Percentiles rank a stretch among this genome's conserved stretches.
Conservation (phyloP, 352 stramenopile genomes). For the Pythium diclinum region DNA sequence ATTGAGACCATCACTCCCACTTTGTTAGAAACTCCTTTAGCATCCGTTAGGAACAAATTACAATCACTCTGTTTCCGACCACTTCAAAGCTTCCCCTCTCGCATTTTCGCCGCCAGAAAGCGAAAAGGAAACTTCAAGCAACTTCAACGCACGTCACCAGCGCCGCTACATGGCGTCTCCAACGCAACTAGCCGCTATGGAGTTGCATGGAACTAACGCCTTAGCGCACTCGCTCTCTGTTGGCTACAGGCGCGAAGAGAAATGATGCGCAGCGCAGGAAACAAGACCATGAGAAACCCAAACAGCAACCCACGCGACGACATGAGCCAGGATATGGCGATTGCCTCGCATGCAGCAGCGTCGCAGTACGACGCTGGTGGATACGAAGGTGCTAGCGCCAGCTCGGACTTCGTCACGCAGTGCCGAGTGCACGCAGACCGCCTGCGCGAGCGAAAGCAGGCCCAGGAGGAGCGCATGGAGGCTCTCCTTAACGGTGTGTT, state of each 20-base stretch:
- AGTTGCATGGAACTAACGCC: neutral
- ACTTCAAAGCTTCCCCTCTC: slow-evolving; percentile 9
- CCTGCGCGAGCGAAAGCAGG: slow-evolving; percentile 48
- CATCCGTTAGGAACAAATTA: neutral
- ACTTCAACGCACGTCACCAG: neutral
- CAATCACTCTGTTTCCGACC: slow-evolving; percentile 5
- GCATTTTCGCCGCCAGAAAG: neutral
- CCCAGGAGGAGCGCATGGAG: slow-evolving; percentile 55
- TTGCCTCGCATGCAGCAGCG: neutral
- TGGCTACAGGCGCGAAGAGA: neutral
- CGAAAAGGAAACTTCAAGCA: slow-evolving; percentile 4
- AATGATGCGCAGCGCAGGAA: neutral
- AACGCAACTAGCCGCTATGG: neutral
- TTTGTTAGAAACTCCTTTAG: neutral
- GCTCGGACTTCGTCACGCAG: slow-evolving; percentile 32
- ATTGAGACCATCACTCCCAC: slow-evolving; percentile 25
- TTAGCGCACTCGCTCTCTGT: neutral
- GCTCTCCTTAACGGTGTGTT: slow-evolving; percentile 45
- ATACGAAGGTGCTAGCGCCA: neutral
- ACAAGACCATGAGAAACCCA: neutral
- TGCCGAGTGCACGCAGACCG: slow-evolving; percentile 38
- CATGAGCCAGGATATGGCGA: neutral
- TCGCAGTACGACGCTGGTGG: neutral
- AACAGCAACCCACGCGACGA: neutral
- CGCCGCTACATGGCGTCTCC: neutral